Evolutionary conservation across 345 rosid genomes (phyloP).

Genomic region (Moricandia moricandioides): DNA sequence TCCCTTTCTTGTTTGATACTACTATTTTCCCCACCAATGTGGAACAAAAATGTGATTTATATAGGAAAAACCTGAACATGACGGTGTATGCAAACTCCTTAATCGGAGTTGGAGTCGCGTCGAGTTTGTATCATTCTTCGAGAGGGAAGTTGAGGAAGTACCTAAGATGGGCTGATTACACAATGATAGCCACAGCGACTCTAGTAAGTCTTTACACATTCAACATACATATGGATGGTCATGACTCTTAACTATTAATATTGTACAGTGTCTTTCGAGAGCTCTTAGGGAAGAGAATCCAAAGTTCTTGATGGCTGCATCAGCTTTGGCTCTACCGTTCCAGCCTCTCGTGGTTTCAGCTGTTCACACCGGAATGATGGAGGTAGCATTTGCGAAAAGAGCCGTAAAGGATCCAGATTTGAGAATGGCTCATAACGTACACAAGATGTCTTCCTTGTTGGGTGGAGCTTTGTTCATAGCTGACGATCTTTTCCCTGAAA

Average conservation of each 20-base stretch:
- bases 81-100: slow-evolving; percentile 91
- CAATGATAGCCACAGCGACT: slow-evolving; percentile 88
- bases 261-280: slow-evolving; percentile 70
- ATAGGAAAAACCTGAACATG: slow-evolving; percentile 67
- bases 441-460: slow-evolving; percentile 62
- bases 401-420: slow-evolving; percentile 79
- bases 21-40: too few species aligned
- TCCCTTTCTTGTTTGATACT: neutral
- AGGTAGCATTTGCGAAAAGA: slow-evolving; percentile 88
- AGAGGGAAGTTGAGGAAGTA: slow-evolving; percentile 74
- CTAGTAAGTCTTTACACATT: slow-evolving; percentile 50
- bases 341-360: slow-evolving; percentile 96
- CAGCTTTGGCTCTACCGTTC: slow-evolving; percentile 64
- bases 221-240: neutral
- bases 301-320: slow-evolving; percentile 90
- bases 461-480: slow-evolving; percentile 92
- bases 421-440: slow-evolving; percentile 66
- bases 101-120: slow-evolving; percentile 87
- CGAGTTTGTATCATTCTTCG: slow-evolving; percentile 86
- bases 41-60: too few species aligned
- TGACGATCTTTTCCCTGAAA: slow-evolving; percentile 69
- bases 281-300: slow-evolving; percentile 86
- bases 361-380: slow-evolving; percentile 93
- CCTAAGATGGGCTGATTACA: slow-evolving; percentile 86
- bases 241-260: neutral